Evolutionary conservation across 441 rosid genomes (phyloP).

Genomic region (Rhodomyrtus psidioides): DNA sequence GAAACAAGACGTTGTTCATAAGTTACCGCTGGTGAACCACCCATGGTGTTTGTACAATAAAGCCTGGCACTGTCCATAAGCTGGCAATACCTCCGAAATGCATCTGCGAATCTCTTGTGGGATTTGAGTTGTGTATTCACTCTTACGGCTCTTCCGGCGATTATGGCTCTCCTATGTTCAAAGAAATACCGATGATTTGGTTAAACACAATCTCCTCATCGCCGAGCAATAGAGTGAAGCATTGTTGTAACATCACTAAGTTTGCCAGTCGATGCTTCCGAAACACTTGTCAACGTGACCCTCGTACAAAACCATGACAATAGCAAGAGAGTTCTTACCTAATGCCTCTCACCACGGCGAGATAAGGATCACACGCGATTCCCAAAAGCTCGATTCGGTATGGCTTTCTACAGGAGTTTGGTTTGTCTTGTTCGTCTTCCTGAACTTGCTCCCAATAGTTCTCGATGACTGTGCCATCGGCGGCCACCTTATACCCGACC

Average conservation of each 20-base stretch:
- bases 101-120: constrained; percentile 72
- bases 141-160: constrained; percentile 66
- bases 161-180: constrained; percentile 64
- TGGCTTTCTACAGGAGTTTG: constrained; percentile 32
- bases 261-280: neutral
- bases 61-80: constrained; percentile 70
- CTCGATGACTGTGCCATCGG: constrained; percentile 50
- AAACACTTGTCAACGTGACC: neutral
- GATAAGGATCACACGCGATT: constrained; percentile 80
- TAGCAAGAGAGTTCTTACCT: constrained; percentile 26
- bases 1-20: neutral
- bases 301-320: neutral
- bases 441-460: constrained; percentile 62
- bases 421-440: constrained; percentile 8
- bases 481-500: constrained; percentile 47
- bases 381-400: constrained; percentile 74
- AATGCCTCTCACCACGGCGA: constrained; percentile 84
- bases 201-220: neutral
- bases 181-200: neutral
- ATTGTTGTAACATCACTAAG: neutral
- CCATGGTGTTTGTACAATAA: constrained; percentile 51
- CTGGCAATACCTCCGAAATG: constrained; percentile 53
- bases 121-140: constrained; percentile 64
- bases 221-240: neutral
- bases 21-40: constrained; percentile 60